phyloP scores from a whole-genome alignment of 306 rosid species.

The Lotus japonicus region DNA sequence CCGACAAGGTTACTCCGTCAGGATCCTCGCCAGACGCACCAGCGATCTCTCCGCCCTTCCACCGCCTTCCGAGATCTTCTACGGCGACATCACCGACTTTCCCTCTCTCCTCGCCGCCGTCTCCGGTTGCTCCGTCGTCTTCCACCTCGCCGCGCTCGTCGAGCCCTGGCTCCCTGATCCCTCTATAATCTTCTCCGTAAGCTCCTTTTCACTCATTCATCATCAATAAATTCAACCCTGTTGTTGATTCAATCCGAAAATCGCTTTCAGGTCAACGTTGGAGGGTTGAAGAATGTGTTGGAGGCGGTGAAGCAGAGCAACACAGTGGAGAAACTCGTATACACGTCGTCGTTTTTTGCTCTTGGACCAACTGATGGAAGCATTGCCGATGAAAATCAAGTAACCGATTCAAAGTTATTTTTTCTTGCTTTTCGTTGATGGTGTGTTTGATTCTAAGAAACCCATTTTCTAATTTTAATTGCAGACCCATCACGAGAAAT shows the following conservation, averaged over 20 bases:
- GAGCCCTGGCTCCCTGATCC: slow-evolving; percentile 98
- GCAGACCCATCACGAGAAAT: slow-evolving; percentile 66
- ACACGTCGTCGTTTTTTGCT: slow-evolving; percentile 86
- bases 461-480: background rate
- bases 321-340: slow-evolving; percentile 61
- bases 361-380: slow-evolving; percentile 70
- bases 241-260: background rate
- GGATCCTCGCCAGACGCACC: slow-evolving; percentile 70
- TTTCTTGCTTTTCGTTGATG: background rate
- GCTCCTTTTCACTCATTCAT: background rate
- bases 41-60: slow-evolving; percentile 76
- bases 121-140: slow-evolving; percentile 64
- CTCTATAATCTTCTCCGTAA: slow-evolving; percentile 60
- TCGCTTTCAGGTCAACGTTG: slow-evolving; percentile 58
- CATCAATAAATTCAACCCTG: background rate
- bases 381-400: slow-evolving; percentile 71
- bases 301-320: slow-evolving; percentile 61
- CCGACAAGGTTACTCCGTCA: slow-evolving; percentile 49
- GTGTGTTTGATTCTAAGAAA: background rate
- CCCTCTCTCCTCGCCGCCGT: slow-evolving; percentile 66
- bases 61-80: slow-evolving; percentile 46
- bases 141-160: slow-evolving; percentile 86
- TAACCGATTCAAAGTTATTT: background rate
- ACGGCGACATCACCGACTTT: slow-evolving; percentile 75
- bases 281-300: slow-evolving; percentile 69